These are phyloP conservation scores for Colletotrichum aenigma DNA, from an alignment of 2,329 filamentous ascomycete genomes.

Conservation along the genomic window DNA sequence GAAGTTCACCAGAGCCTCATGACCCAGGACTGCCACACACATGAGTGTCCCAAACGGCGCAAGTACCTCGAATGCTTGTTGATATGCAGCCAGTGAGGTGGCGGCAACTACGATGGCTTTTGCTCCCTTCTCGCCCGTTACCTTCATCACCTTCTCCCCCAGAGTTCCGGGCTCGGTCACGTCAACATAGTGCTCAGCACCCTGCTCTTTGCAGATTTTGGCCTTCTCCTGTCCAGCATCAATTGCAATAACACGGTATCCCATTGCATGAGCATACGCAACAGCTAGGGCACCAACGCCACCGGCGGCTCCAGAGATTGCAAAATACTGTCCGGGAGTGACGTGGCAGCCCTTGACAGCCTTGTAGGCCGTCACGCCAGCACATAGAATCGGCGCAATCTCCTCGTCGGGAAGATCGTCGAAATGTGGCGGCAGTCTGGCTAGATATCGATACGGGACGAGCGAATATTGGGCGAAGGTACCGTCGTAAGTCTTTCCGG, in stretches of 20 bases:
- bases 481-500: slow-evolving; percentile 36
- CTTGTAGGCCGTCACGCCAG: slow-evolving; percentile 47
- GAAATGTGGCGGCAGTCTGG: slow-evolving; percentile 30
- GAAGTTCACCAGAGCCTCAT: slow-evolving; percentile 22
- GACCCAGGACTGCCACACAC: slow-evolving; percentile 40
- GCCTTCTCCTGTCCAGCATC: slow-evolving; percentile 37
- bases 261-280: slow-evolving; percentile 45
- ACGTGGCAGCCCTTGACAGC: slow-evolving; percentile 36
- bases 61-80: slow-evolving; percentile 35
- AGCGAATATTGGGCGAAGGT: slow-evolving; percentile 44
- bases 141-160: slow-evolving; percentile 25
- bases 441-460: slow-evolving; percentile 36
- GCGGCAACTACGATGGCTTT: slow-evolving; percentile 35
- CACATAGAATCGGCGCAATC: slow-evolving; percentile 45
- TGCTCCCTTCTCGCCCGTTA: slow-evolving; percentile 26
- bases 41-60: slow-evolving; percentile 43
- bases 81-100: slow-evolving; percentile 33
- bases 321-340: slow-evolving; percentile 38
- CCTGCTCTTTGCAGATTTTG: slow-evolving; percentile 30
- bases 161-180: slow-evolving; percentile 24
- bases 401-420: slow-evolving; percentile 34
- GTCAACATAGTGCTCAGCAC: slow-evolving; percentile 43
- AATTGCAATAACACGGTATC: slow-evolving; percentile 41
- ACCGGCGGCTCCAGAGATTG: slow-evolving; percentile 41
- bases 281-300: slow-evolving; percentile 43